Percentiles rank a stretch among this genome's conserved stretches.
Conservation (phyloP, 2,329 filamentous ascomycete genomes). For the Lecanosticta acicola region DNA sequence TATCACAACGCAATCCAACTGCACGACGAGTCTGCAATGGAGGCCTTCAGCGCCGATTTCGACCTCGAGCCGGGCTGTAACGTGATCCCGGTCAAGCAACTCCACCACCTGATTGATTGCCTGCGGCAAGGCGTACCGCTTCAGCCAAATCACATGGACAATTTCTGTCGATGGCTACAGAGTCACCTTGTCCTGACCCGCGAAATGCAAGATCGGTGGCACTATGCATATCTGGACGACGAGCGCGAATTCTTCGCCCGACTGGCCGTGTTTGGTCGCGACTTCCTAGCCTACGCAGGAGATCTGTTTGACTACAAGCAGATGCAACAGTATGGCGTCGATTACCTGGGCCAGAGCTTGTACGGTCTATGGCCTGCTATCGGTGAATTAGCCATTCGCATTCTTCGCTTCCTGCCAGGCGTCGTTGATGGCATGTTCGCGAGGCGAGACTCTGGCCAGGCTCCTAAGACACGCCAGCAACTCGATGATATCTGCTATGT, state of each 20-base stretch:
- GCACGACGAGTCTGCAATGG: conserved; percentile 28
- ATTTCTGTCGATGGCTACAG: conserved; percentile 15
- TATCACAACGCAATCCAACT: conserved; percentile 37
- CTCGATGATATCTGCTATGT: conserved; percentile 18
- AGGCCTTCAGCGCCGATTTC: conserved; percentile 16
- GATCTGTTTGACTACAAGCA: conserved; percentile 4
- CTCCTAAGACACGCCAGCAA: conserved; percentile 13
- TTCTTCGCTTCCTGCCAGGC: conserved; percentile 17
- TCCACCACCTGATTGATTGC: conserved; percentile 7
- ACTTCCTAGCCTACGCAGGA: not conserved
- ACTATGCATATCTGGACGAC: conserved; percentile 12
- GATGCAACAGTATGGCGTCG: not conserved
- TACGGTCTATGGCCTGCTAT: conserved; percentile 12
- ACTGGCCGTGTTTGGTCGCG: conserved; percentile 1
- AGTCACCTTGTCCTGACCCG: conserved; percentile 19
- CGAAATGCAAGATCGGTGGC: conserved; percentile 14
- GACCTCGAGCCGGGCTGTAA: conserved; percentile 3
- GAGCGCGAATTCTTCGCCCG: conserved; percentile 20
- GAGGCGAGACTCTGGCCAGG: conserved; percentile 23
- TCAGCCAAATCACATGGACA: not conserved
- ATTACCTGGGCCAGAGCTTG: conserved; percentile 1
- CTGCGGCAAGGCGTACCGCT: not conserved
- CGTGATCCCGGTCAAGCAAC: conserved; percentile 5
- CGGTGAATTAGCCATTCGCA: conserved; percentile 15
- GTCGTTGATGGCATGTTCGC: conserved; percentile 15